Evolutionary conservation across 192 early-diverging fungal genomes (phyloP), one percentile per base, ranked within the genome.

Genomic region (Coemansia sp.): DNA sequence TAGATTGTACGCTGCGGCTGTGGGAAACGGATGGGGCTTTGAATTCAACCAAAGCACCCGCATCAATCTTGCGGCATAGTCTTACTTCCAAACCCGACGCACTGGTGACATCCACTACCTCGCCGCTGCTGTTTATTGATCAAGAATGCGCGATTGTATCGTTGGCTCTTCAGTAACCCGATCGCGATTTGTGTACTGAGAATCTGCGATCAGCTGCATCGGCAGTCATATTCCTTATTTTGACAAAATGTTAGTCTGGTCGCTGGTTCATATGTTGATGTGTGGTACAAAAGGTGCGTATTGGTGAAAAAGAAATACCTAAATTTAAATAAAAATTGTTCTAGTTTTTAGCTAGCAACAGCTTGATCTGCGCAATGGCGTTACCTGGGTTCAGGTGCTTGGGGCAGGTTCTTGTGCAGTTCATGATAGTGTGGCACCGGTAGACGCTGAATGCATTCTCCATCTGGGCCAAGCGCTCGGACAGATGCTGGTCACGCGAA

Each of bases 351-450:
- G 94, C 91, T 88, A 97, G 94, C 55, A 87, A 71, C 80, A 89
- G 90, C 86, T 98, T 98, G 79, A 98, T 96, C 84, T 94, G 82
- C 38, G 96, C 90, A 85, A 98, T 98, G 47, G 96, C 96, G 19
- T 81, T 74, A 75, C 96, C 96, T n/a, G 94, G 96, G 81, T 96
- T 95, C 37, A 98, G 85, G 48, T 95, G 94, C 90, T 98, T 98
- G 66, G 96, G 96, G 75, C 96, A 97, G 38, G 96, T 98, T 64
- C 90, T 85, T 42, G 94, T 84, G 75, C 96, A 97, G 89, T 98
- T 95, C 96, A 96, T 96, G 75, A 98, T 98, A 60, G 96, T 97
- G 84, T 98, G 96, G 89, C 96, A 98, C 50, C 94, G 91, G 86
- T 97, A 98, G 5, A 96, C 88, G n/a, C 92, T 92, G 89, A 95